Base-by-base conservation (phyloP, 2,329 filamentous ascomycete genomes). In the Hypoxylon sp. region DNA sequence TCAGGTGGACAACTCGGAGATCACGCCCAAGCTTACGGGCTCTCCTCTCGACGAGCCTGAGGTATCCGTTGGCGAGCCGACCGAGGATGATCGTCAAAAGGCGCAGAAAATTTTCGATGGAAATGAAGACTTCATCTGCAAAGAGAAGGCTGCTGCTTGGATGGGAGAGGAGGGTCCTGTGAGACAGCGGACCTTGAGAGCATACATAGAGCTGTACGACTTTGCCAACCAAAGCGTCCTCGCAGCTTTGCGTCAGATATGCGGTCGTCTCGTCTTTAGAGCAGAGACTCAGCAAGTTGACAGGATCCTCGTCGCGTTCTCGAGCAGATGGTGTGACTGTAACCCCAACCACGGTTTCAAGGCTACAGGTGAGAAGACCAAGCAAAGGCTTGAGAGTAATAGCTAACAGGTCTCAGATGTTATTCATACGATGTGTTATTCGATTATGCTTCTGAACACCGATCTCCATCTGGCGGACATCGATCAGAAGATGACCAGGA, bases 221-320 rank as follows among this genome's bases (percentile, higher is more conserved):
- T 98, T 95, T 78, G 80, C 84, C 6, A 88, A 89, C 67, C 82
- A 90, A 69, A 96, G 91, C 73, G 88, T 98, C 43, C 81, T 98
- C 13, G 81, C 83, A 31, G 87, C 91, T 6, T 81, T 98, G 62
- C 87, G 95, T 21, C 85, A 88, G 58, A 82, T 99, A 21, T 99
- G 95, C 73, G 85, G 85, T 49, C 88, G 91, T 26, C 81, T 98
- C 20, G 82, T 95, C 3, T 81, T 99, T 55, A 90, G 91, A 65
- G 95, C 91, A 35, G 95, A 99, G 76, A 96, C 93, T 2, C 95
- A 99, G 75, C 94, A 99, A 74, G 91, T 99, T 17, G 95, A 99
- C 73, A 89, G 95, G 27, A 94, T 99, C 57, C 78, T 99, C 62
- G 91, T 96, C 68, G 89, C 90, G 17, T 94, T 98, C 68, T 91